Conservation (phyloP, 345 rosid genomes). For the Populus nigra region DNA sequence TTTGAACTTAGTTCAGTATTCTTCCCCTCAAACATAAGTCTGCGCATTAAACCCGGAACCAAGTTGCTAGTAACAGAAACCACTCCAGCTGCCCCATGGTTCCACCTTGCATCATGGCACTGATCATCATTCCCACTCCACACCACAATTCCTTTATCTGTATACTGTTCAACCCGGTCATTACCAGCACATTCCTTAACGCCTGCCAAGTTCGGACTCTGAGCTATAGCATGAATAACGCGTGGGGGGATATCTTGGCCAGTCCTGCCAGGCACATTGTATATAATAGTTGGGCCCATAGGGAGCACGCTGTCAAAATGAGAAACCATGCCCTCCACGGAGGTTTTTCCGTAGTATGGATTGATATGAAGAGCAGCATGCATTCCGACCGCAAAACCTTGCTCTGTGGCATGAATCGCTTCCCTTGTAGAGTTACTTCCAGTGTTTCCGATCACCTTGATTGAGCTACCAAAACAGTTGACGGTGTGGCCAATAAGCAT, state of each 20-base stretch:
- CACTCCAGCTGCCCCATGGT: constrained; percentile 67
- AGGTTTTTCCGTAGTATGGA: constrained; percentile 93
- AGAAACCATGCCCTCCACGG: constrained; percentile 58
- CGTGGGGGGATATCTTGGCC: constrained; percentile 75
- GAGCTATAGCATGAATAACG: constrained; percentile 54
- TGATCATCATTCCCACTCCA: constrained; percentile 90
- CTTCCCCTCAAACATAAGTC: constrained; percentile 68
- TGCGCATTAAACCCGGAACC: constrained; percentile 61
- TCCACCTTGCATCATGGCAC: constrained; percentile 85
- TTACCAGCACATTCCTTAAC: constrained; percentile 77
- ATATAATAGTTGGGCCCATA: constrained; percentile 80
- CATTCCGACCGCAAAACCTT: constrained; percentile 92
- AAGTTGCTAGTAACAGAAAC: constrained; percentile 76
- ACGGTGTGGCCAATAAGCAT: constrained; percentile 91
- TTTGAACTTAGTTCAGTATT: constrained; percentile 50
- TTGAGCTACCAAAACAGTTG: constrained; percentile 63
- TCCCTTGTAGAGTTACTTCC: constrained; percentile 91
- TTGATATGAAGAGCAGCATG: constrained; percentile 94
- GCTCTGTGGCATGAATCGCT: constrained; percentile 87
- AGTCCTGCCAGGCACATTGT: constrained; percentile 80
- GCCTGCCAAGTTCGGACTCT: constrained; percentile 66
- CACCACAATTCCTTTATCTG: constrained; percentile 61
- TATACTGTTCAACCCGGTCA: constrained; percentile 58
- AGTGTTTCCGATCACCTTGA: constrained; percentile 80
- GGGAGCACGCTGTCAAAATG: constrained; percentile 74